Evolutionary conservation across 768 basidiomycete species (phyloP).

Genomic region (Suillus americanus): DNA sequence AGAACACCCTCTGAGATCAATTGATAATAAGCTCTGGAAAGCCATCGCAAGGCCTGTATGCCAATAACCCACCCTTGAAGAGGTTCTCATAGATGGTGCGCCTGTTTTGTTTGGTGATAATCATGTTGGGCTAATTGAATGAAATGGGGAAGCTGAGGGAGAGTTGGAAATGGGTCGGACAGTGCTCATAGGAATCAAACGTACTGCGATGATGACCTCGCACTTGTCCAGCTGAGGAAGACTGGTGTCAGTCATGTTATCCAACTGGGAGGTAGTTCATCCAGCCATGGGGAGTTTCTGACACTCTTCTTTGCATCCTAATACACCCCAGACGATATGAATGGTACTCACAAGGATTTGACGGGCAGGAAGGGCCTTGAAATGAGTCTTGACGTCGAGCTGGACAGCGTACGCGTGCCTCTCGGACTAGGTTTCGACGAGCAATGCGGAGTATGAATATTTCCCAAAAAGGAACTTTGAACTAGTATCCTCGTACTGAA

Average conservation of each 20-base stretch:
- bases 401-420: conserved; percentile 25
- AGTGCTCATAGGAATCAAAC: conserved; percentile 12
- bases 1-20: conserved; percentile 83
- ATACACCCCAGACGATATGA: conserved; percentile 3
- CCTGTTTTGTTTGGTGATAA: conserved; percentile 94
- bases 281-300: conserved; percentile 27
- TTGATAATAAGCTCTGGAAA: not conserved
- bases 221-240: conserved; percentile 33
- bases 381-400: conserved; percentile 38
- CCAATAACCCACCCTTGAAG: conserved; percentile 85
- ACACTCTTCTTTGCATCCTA: conserved; percentile 7
- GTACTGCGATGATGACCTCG: conserved; percentile 36
- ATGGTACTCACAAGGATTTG: conserved; percentile 23
- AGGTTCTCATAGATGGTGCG: conserved; percentile 98
- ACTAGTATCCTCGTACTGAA: not conserved
- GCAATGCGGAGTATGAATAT: conserved; percentile 25
- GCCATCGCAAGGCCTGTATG: not conserved
- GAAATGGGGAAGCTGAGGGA: conserved; percentile 29
- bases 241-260: conserved; percentile 29
- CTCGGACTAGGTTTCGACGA: conserved; percentile 7
- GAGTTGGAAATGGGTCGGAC: conserved; percentile 2
- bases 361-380: conserved; percentile 26
- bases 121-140: conserved; percentile 63
- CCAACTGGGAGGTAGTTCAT: conserved; percentile 26
- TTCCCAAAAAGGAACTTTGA: not conserved